Evolutionary conservation across 202 grass and related monocot species (phyloP).

Genomic region (Panicum virgatum): DNA sequence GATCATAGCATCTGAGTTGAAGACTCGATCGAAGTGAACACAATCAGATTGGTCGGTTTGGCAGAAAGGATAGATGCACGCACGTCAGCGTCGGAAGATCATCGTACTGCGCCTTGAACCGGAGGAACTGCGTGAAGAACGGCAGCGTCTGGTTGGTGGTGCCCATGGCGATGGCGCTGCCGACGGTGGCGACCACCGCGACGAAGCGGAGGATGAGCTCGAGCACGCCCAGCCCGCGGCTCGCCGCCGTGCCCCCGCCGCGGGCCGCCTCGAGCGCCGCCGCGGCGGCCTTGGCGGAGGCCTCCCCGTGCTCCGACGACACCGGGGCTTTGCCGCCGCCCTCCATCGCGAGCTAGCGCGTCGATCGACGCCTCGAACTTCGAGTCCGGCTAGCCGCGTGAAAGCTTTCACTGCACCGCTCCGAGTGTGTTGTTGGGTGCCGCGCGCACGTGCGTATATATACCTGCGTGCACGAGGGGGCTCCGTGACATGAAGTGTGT

Average conservation of each 20-base stretch:
- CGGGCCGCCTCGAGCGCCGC: not conserved
- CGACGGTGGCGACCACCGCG: constrained; percentile 36
- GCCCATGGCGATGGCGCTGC: constrained; percentile 53
- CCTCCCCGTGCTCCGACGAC: constrained; percentile 49
- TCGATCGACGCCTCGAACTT: not conserved
- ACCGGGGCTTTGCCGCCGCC: not conserved
- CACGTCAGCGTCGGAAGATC: constrained; percentile 56
- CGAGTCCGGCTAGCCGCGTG: not conserved
- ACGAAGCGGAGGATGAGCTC: constrained; percentile 49
- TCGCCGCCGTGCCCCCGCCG: not conserved
- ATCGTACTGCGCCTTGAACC: constrained; percentile 53
- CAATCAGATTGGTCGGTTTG: not conserved
- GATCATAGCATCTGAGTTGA: not conserved
- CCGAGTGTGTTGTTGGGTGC: not conserved
- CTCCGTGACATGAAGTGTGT: no score
- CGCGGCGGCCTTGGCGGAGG: not conserved
- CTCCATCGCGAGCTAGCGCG: not conserved
- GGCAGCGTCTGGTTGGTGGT: constrained; percentile 58
- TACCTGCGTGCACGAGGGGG: not conserved
- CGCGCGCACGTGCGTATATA: not conserved
- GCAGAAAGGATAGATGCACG: not conserved
- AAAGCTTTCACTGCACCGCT: not conserved
- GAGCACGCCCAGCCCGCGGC: constrained; percentile 34
- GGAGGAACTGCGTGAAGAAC: constrained; percentile 66
- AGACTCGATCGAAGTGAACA: no score